Percentiles rank a stretch among this genome's conserved stretches.
These are phyloP conservation scores for Hirschioporus abietinus DNA, from an alignment of 768 basidiomycete species.

Conservation along the genomic window DNA sequence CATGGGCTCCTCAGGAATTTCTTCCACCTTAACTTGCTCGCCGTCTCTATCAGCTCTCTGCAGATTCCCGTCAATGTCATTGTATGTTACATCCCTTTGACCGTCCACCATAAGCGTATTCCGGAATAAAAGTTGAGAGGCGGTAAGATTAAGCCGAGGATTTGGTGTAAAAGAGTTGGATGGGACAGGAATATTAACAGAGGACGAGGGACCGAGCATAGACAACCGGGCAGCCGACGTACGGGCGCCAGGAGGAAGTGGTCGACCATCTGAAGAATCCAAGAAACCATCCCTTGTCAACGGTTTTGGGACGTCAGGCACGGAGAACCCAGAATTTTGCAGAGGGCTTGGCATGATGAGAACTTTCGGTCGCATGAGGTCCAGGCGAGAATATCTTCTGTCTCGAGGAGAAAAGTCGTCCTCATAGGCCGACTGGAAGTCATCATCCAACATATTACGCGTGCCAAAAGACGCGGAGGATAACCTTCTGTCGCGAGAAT, in stretches of 20 bases:
- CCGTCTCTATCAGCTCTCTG: slow-evolving; percentile 76
- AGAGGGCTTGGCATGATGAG: slow-evolving; percentile 92
- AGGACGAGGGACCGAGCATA: slow-evolving; percentile 26
- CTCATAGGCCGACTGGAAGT: slow-evolving; percentile 37
- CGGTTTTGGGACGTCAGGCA: slow-evolving; percentile 28
- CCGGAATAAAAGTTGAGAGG: slow-evolving; percentile 84
- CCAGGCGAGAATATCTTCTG: slow-evolving; percentile 66
- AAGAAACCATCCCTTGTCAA: slow-evolving; percentile 55
- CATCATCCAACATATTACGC: slow-evolving; percentile 55
- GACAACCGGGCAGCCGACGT: slow-evolving; percentile 34
- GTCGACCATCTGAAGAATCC: slow-evolving; percentile 63
- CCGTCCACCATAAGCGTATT: slow-evolving; percentile 72
- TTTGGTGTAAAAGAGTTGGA: slow-evolving; percentile 77
- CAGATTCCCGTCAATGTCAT: slow-evolving; percentile 54
- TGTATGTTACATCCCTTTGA: slow-evolving; percentile 54
- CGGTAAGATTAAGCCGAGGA: slow-evolving; percentile 62
- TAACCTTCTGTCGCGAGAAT: slow-evolving; percentile 7
- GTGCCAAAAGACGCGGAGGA: slow-evolving; percentile 54
- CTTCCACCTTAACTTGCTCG: slow-evolving; percentile 58
- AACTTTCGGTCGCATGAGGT: slow-evolving; percentile 84
- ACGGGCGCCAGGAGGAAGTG: slow-evolving; percentile 70
- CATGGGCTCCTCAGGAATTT: slow-evolving; percentile 24
- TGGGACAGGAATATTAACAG: slow-evolving; percentile 28
- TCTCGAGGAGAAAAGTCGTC: slow-evolving; percentile 34
- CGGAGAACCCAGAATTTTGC: slow-evolving; percentile 39